phyloP scores from a whole-genome alignment of 169 alveolate genomes.

The Cardiosporidium cionae region DNA sequence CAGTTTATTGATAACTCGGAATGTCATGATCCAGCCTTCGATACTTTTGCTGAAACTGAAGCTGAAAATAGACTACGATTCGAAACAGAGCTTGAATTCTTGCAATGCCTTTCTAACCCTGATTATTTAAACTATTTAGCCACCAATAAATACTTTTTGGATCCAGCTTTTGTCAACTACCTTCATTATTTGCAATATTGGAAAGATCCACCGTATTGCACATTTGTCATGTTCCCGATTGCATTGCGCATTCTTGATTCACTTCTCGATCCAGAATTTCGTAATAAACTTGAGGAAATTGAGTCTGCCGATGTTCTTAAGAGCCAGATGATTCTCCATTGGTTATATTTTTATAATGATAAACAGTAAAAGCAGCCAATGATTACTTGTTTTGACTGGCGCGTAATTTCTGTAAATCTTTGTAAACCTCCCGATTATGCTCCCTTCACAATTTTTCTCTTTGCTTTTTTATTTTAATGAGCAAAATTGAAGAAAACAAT shows the following conservation, averaged over 20 bases:
- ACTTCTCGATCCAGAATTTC: neutral
- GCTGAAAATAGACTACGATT: conserved; percentile 14
- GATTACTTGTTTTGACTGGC: too few relatives aligned
- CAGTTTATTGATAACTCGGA: too few relatives aligned
- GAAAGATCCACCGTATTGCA: conserved; percentile 17
- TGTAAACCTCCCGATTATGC: too few relatives aligned
- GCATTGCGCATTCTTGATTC: conserved; percentile 9
- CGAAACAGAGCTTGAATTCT: conserved; percentile 31
- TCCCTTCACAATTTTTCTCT: too few relatives aligned
- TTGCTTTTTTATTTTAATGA: too few relatives aligned
- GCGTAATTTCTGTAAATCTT: too few relatives aligned
- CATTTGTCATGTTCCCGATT: conserved; percentile 16
- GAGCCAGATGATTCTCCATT: conserved; percentile 10
- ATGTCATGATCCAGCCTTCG: too few relatives aligned
- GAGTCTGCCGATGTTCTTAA: conserved; percentile 8
- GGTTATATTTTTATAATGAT: conserved; percentile 12
- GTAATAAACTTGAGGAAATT: neutral
- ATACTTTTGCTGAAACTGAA: conserved; percentile 2
- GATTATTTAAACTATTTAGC: conserved; percentile 2
- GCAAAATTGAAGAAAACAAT: too few relatives aligned
- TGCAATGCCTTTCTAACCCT: conserved; percentile 29
- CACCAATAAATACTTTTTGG: neutral
- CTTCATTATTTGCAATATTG: conserved; percentile 20
- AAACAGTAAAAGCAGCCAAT: neutral
- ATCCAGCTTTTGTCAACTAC: conserved; percentile 4